Conservation (phyloP, 352 stramenopile species). For the Pilasporangium apinafurcum region DNA sequence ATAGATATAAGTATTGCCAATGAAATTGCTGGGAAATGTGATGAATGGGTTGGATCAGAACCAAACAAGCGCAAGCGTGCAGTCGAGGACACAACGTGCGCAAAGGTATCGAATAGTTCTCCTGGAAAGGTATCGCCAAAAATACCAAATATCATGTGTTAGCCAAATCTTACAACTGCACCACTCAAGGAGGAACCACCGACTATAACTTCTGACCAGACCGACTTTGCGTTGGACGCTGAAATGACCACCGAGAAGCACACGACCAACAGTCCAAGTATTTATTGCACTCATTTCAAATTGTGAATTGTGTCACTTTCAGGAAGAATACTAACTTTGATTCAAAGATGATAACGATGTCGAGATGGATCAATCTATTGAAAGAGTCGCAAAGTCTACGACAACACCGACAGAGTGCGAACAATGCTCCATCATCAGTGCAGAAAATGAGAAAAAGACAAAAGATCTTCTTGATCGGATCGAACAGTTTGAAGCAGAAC, state of each 20-base stretch:
- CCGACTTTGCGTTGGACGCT: not conserved
- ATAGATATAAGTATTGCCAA: slow-evolving; percentile 6
- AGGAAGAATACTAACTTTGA: no score
- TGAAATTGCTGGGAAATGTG: slow-evolving; percentile 14
- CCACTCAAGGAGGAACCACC: not conserved
- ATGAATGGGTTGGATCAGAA: slow-evolving; percentile 17
- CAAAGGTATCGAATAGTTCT: not conserved
- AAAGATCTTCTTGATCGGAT: no score
- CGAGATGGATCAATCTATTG: no score
- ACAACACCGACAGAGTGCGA: no score
- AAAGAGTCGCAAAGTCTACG: no score
- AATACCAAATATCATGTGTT: not conserved
- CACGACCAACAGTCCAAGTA: no score
- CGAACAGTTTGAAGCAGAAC: not conserved
- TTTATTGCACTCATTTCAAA: no score
- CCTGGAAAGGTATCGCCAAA: not conserved
- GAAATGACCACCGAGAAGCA: no score
- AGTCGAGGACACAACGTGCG: not conserved
- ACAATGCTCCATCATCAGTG: no score
- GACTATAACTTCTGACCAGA: not conserved
- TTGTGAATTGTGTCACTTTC: no score
- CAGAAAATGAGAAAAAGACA: no score
- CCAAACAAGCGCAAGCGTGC: slow-evolving; percentile 39
- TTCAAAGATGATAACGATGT: no score
- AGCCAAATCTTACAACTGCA: not conserved